phyloP scores from a whole-genome alignment of 2,329 filamentous ascomycete species.

The Colletotrichum neosansevieriae region DNA sequence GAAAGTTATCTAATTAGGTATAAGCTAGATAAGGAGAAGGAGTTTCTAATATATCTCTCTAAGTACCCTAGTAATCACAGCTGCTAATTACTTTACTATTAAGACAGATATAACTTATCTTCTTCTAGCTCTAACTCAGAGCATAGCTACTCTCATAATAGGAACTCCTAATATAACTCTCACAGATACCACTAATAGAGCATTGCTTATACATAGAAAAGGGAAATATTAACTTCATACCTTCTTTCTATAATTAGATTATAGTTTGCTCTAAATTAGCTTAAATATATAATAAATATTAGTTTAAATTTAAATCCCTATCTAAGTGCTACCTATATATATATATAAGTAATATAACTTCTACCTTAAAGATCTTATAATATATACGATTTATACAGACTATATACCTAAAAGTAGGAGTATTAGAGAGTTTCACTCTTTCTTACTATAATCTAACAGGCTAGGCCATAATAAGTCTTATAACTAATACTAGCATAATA shows the following conservation, averaged over 20 bases:
- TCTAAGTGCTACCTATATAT: not conserved
- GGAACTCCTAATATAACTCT: not conserved
- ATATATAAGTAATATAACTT: not conserved
- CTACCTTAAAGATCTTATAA: not conserved
- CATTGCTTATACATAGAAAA: not conserved
- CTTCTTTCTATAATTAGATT: not conserved
- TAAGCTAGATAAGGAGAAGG: not conserved
- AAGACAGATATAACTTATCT: not conserved
- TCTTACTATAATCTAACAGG: not conserved
- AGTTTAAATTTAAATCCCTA: not conserved
- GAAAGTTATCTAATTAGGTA: not conserved
- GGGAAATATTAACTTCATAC: not conserved
- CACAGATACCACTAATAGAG: slow-evolving; percentile 1
- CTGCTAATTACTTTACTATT: not conserved
- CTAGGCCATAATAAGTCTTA: not conserved
- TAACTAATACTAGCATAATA: not conserved
- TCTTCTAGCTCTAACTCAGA: not conserved
- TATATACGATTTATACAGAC: not conserved
- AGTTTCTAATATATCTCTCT: not conserved
- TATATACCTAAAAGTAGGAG: no score
- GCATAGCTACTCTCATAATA: not conserved
- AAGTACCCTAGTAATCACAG: not conserved
- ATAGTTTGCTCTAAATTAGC: not conserved
- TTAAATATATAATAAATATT: not conserved
- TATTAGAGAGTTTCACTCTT: not conserved